Evolutionary conservation across 768 basidiomycete genomes (phyloP).

Genomic region (Auriscalpium microsporum): DNA sequence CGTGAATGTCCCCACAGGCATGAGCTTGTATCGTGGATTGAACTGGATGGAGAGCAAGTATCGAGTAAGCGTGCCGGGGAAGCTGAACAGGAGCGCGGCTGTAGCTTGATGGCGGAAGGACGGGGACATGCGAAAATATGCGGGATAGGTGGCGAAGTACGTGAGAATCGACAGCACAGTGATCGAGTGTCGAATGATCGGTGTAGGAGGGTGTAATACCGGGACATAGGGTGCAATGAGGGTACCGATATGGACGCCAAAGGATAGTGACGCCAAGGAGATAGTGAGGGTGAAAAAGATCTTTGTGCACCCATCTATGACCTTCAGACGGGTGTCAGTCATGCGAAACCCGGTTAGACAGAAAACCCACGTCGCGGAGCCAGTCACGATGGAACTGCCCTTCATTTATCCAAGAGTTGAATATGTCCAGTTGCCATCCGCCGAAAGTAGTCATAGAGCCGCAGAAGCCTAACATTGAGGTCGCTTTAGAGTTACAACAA

Average conservation of each 20-base stretch:
- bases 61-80: slow-evolving; percentile 80
- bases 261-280: slow-evolving; percentile 65
- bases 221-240: slow-evolving; percentile 34
- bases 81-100: slow-evolving; percentile 82
- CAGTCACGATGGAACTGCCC: slow-evolving; percentile 47
- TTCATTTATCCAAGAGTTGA: slow-evolving; percentile 75
- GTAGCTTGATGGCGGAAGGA: slow-evolving; percentile 71
- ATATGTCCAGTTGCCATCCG: slow-evolving; percentile 86
- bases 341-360: background rate
- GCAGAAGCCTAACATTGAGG: slow-evolving; percentile 61
- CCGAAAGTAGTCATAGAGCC: slow-evolving; percentile 97
- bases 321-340: slow-evolving; percentile 35
- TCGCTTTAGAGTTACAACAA: too few species aligned
- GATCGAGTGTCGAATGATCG: slow-evolving; percentile 39
- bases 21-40: slow-evolving; percentile 51
- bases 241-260: slow-evolving; percentile 60
- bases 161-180: slow-evolving; percentile 49
- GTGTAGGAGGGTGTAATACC: slow-evolving; percentile 32
- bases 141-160: slow-evolving; percentile 68
- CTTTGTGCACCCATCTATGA: slow-evolving; percentile 79
- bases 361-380: slow-evolving; percentile 57
- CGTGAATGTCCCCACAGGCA: slow-evolving; percentile 74
- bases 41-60: slow-evolving; percentile 67
- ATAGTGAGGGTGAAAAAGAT: slow-evolving; percentile 71
- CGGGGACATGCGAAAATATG: slow-evolving; percentile 68